These are phyloP conservation scores for Sporothrix variecibatus DNA, from an alignment of 2,329 filamentous ascomycete species.

Conservation along the genomic window DNA sequence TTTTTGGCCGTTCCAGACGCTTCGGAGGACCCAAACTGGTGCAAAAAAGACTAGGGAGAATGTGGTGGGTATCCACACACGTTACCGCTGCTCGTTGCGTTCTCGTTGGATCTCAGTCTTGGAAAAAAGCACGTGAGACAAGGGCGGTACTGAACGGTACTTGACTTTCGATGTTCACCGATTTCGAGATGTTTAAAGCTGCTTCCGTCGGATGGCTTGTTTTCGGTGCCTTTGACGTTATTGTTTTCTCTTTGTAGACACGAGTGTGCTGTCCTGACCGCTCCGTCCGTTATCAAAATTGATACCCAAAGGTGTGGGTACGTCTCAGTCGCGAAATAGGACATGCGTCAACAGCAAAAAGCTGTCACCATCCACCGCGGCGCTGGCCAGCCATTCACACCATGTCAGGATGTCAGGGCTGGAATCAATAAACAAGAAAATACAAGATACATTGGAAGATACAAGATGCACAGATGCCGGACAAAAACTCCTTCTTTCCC, in stretches of 20 bases:
- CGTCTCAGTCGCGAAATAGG: conserved; percentile 11
- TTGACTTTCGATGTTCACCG: not conserved
- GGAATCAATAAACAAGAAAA: conserved; percentile 6
- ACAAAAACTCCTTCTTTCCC: not conserved
- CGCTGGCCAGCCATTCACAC: not conserved
- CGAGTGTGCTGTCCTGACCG: not conserved
- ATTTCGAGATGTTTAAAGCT: not conserved
- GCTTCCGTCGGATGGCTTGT: not conserved
- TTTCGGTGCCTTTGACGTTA: not conserved
- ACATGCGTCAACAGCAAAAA: not conserved
- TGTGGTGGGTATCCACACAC: not conserved
- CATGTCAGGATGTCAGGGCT: not conserved
- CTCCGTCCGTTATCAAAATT: not conserved
- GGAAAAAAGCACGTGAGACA: conserved; percentile 13
- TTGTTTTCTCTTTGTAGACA: not conserved
- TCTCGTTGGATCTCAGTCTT: not conserved
- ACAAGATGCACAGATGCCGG: not conserved
- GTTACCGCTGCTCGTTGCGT: not conserved
- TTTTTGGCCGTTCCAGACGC: conserved; percentile 14
- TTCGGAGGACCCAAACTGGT: not conserved
- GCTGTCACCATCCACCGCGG: not conserved
- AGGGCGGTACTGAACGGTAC: not conserved
- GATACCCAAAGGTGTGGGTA: not conserved
- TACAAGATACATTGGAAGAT: not conserved
- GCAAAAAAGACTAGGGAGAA: not conserved